Conservation (phyloP, 345 rosid species). For the Tarenaya hassleriana region DNA sequence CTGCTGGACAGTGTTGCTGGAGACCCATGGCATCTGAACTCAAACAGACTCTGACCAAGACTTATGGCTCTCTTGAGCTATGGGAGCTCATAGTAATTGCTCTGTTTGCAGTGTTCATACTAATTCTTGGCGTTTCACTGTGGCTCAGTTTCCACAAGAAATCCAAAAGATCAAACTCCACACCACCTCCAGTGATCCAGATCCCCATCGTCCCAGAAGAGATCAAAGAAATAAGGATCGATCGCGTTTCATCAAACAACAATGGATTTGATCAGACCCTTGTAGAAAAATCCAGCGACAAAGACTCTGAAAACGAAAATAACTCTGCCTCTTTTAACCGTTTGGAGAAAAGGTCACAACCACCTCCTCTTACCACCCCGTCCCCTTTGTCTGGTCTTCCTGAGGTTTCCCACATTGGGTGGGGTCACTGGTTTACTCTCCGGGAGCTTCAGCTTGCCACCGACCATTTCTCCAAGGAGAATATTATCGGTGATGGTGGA, state of each 20-base stretch:
- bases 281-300: slow-evolving; percentile 48
- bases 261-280: slow-evolving; percentile 35
- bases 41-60: slow-evolving; percentile 46
- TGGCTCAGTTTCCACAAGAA: slow-evolving; percentile 77
- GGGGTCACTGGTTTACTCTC: slow-evolving; percentile 99
- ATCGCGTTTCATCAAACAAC: slow-evolving; percentile 65
- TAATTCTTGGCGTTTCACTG: slow-evolving; percentile 51
- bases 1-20: slow-evolving; percentile 18
- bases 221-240: slow-evolving; percentile 79
- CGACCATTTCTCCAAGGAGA: slow-evolving; percentile 65
- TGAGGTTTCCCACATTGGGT: slow-evolving; percentile 80
- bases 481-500: slow-evolving; percentile 93
- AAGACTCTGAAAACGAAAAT: slow-evolving; percentile 62
- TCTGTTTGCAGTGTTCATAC: slow-evolving; percentile 45
- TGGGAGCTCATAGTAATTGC: slow-evolving; percentile 69
- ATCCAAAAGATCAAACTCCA: slow-evolving; percentile 40
- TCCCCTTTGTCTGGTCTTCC: slow-evolving; percentile 82
- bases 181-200: slow-evolving; percentile 43
- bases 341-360: slow-evolving; percentile 50
- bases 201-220: slow-evolving; percentile 52
- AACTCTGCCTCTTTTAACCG: slow-evolving; percentile 53
- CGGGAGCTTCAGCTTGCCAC: slow-evolving; percentile 88
- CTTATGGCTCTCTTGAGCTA: slow-evolving; percentile 48
- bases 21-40: slow-evolving; percentile 58
- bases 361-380: slow-evolving; percentile 50